Evolutionary conservation across 257 asterid species (phyloP).

Genomic region (Jaltomata sinuosa): DNA sequence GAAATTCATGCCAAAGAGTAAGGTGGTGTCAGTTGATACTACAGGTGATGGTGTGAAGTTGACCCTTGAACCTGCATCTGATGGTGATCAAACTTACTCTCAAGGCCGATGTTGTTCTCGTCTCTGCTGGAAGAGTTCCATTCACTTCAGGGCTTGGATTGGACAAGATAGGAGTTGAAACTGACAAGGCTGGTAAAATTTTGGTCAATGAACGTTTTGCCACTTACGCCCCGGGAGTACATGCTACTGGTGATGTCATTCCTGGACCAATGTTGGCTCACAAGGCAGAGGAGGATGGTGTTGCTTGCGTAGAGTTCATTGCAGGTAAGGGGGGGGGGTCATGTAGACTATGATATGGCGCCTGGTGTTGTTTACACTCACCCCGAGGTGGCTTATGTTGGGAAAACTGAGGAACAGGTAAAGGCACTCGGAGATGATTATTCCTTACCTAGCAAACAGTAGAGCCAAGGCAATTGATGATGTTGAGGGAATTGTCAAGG

Average conservation of each 20-base stretch:
- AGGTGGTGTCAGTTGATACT: constrained; percentile 78
- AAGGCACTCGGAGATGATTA: too few species aligned
- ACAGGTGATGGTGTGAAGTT: constrained; percentile 61
- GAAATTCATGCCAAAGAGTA: too few species aligned
- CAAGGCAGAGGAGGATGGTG: constrained; percentile 97
- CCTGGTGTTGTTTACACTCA: constrained; percentile 92
- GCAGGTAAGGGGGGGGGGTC: constrained; percentile 87
- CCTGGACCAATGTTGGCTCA: constrained; percentile 99
- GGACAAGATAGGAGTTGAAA: constrained; percentile 81
- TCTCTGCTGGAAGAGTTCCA: constrained; percentile 85
- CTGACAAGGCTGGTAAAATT: constrained; percentile 71
- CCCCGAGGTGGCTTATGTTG: constrained; percentile 97
- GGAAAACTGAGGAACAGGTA: constrained; percentile 96
- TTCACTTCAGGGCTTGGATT: constrained; percentile 74
- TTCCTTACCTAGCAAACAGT: too few species aligned
- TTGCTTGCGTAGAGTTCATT: constrained; percentile 81
- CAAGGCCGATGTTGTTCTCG: constrained; percentile 89
- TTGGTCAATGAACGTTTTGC: constrained; percentile 55
- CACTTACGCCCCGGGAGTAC: constrained; percentile 57
- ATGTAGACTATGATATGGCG: constrained; percentile 83
- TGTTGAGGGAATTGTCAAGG: constrained; percentile 85
- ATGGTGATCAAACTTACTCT: constrained; percentile 69
- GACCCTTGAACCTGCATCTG: constrained; percentile 84
- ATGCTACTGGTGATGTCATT: constrained; percentile 87
- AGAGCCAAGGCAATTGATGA: too few species aligned